A percentile compares a stretch with the other conserved stretches of the same genome.
Conservation (phyloP, 148 eudicot genomes). For the Fagopyrum homotropicum region DNA sequence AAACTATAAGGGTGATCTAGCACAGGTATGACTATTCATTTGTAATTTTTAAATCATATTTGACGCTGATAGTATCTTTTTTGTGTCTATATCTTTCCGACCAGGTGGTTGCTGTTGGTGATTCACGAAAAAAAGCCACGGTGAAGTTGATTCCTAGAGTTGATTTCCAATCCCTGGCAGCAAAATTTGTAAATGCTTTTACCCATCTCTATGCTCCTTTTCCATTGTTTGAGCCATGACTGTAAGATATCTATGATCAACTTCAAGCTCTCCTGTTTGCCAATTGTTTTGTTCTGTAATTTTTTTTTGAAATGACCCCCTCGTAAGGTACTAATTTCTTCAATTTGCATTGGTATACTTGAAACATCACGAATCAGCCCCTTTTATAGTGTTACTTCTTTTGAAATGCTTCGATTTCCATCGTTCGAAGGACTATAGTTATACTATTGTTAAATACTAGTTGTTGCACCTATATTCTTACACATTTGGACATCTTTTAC, state of each 20-base stretch:
- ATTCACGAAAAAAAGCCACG: conserved; percentile 68
- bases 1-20: conserved; percentile 80
- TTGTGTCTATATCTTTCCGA: conserved; percentile 8
- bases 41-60: neutral
- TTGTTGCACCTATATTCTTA: neutral
- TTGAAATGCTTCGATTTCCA: neutral
- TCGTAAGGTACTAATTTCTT: neutral
- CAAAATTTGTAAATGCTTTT: conserved; percentile 59
- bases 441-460: neutral
- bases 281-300: neutral
- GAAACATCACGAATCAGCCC: neutral
- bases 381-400: neutral
- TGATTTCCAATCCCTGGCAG: conserved; percentile 76
- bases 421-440: neutral
- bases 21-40: conserved; percentile 47
- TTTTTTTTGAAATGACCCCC: neutral
- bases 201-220: conserved; percentile 1
- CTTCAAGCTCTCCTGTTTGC: neutral
- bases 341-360: neutral
- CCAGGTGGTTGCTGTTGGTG: conserved; percentile 68
- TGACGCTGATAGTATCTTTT: conserved; percentile 5
- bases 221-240: neutral
- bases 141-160: conserved; percentile 88
- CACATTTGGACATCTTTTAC: neutral
- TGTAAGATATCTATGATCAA: neutral